phyloP scores from a whole-genome alignment of 345 rosid species.

The Bretschneidera sinensis region DNA sequence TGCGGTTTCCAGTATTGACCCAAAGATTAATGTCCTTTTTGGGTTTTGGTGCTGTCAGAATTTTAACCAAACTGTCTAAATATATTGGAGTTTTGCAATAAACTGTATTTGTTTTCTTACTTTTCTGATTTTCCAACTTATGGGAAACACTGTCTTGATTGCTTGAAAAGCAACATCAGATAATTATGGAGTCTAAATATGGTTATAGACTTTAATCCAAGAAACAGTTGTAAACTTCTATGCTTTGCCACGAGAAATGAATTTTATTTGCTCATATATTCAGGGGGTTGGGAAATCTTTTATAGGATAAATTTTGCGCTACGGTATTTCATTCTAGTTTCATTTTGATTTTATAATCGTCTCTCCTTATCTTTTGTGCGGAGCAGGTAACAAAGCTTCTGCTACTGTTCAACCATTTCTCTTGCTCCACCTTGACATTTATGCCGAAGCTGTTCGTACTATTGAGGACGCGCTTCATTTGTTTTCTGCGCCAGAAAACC shows the following conservation, averaged over 20 bases:
- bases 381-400: conserved; percentile 70
- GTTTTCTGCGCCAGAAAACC: conserved; percentile 72
- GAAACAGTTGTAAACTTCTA: too few species aligned
- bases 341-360: background rate
- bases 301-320: background rate
- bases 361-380: background rate
- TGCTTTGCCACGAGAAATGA: too few species aligned
- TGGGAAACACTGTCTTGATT: too few species aligned
- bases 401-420: conserved; percentile 87
- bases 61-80: background rate
- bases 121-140: background rate
- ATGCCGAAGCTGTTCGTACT: conserved; percentile 58
- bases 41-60: background rate
- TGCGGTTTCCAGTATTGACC: background rate
- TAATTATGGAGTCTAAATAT: too few species aligned
- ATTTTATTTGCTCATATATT: too few species aligned
- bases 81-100: background rate
- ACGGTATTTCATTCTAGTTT: background rate
- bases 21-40: background rate
- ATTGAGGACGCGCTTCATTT: conserved; percentile 85
- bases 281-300: too few species aligned
- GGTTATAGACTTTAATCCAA: too few species aligned
- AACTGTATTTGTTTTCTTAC: background rate
- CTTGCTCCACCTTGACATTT: conserved; percentile 84
- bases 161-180: too few species aligned